These are phyloP conservation scores for Penicillium waksmanii DNA, from an alignment of 495 filamentous ascomycete genomes.

Conservation along the genomic window DNA sequence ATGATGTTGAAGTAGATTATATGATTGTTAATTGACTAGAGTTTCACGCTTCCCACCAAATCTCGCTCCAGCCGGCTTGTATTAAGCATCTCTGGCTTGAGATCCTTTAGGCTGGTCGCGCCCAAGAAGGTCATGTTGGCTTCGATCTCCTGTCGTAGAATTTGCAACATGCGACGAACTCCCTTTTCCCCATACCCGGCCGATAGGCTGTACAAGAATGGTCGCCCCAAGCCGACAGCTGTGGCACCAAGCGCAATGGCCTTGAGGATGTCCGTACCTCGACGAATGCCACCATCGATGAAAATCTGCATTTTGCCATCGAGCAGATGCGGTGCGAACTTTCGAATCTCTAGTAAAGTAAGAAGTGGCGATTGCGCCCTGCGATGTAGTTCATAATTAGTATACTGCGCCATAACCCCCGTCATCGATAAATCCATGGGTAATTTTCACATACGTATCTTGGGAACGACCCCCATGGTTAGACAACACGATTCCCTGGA, in stretches of 20 bases:
- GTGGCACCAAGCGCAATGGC: constrained; percentile 83
- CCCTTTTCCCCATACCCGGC: constrained; percentile 51
- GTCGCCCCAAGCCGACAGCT: constrained; percentile 83
- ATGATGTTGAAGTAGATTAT: background rate
- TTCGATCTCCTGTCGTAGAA: constrained; percentile 44
- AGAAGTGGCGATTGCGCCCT: constrained; percentile 74
- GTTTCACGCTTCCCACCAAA: constrained; percentile 37
- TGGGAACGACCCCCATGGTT: constrained; percentile 56
- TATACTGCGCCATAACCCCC: no score
- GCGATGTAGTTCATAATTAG: constrained; percentile 32
- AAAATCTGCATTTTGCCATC: constrained; percentile 76
- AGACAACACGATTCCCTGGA: constrained; percentile 75
- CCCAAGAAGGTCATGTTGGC: constrained; percentile 45
- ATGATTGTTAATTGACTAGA: constrained; percentile 12
- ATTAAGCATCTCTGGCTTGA: constrained; percentile 42
- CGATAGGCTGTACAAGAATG: constrained; percentile 83
- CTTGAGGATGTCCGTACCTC: constrained; percentile 88
- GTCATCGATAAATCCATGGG: no score
- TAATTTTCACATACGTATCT: constrained; percentile 37
- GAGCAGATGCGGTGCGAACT: constrained; percentile 56
- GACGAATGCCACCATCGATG: constrained; percentile 80
- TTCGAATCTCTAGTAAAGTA: constrained; percentile 72
- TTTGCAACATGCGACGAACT: constrained; percentile 34
- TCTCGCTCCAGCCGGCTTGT: constrained; percentile 41
- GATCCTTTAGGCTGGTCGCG: constrained; percentile 28